Base-by-base conservation (phyloP, 768 basidiomycete genomes). In the Tephrocybe sp. region DNA sequence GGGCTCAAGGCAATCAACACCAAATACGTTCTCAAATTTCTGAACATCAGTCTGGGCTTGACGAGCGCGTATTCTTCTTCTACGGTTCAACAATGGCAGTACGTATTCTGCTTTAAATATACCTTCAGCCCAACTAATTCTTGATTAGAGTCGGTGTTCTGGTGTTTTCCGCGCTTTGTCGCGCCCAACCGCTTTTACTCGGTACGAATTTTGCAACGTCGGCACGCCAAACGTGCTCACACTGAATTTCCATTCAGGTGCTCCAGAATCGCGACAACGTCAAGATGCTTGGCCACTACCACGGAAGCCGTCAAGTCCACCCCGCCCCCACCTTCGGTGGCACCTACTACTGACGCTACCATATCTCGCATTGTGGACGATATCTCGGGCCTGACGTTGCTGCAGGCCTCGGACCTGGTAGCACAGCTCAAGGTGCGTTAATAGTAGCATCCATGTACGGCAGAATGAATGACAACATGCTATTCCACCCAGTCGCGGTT, bases 351-450 rank as follows among this genome's bases (percentile, higher is more conserved):
- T 20, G 84, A 93, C 66, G 81, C 91, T 18, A 83, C 78, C 60
- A 79, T 99, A 58, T 74, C 73, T 43, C 81, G 82, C 53, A 88
- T 99, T 62, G 97, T 99, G 23, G 93, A 98, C 66, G 88, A 93
- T 67, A 98, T 99, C 59, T 90, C 93, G 4, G 72, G 77, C 18
- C 70, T 98, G 59, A 92, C 94, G 17, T 77, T 98, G 49, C 75
- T 99, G 52, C 95, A 98, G 68, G 96, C 96, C 5, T 88, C 96
- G 11, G 96, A 98, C 75, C 81, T 99, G 50, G 95, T 98, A 40
- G 74, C 90, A 1, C 76, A 87, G 26, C 79, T 99, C 62, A 99
- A 99, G 82, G 96, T 90, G 59, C 63, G 74, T 54, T 32, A 17
- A 25, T 18, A 25, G 20, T 39, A n/a, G 45, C 6, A 18, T 15